Base-by-base conservation (phyloP, 768 basidiomycete genomes). In the Termitomyces sp. region DNA sequence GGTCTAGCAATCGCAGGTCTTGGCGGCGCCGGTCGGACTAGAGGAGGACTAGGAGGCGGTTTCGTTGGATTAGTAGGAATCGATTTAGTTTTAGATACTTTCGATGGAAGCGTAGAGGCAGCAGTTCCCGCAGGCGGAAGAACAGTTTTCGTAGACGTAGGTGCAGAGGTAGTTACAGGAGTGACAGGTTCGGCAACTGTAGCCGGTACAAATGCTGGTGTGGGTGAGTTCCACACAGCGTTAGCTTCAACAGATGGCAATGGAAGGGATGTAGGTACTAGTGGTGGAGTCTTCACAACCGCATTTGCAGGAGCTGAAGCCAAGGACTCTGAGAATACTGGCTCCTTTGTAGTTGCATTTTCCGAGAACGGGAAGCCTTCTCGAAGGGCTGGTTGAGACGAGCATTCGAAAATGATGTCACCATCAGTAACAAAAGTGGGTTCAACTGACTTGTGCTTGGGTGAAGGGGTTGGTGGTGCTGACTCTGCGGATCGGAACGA, bases 401-500 rank as follows among this genome's bases (percentile, higher is more conserved):
- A 57, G 12, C 60, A 54, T 42, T 55, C 45, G 36, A 59, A 59
- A n/a, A 59, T 22, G 22, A 35, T 50, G 16, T 61, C 43, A 25
- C 58, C 60, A 40, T 57, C 49, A 15, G 62, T 60, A 7, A 60
- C 44, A 13, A 57, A 38, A n/a, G 56, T 53, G n/a, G 54, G 52
- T 25, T 60, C 52, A 15, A 53, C 36, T 54, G 44, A 15, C 38
- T 29, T 39, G n/a, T 44, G 20, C 42, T 44, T 31, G 20, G 27
- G 11, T n/a, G 44, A 27, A 31, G 20, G 58, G 12, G 56, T 58
- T n/a, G 50, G 58, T 3, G 61, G 51, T 18, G 49, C 47, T n/a
- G 63, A 62, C 33, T 59, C 55, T 6, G 52, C 54, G 4, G 61
- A 62, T 13, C 53, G 53, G 29, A 60, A 58, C 3, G 59, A 59